These are phyloP conservation scores for Rhodocollybia butyracea DNA, from an alignment of 768 basidiomycete genomes.

Conservation along the genomic window DNA sequence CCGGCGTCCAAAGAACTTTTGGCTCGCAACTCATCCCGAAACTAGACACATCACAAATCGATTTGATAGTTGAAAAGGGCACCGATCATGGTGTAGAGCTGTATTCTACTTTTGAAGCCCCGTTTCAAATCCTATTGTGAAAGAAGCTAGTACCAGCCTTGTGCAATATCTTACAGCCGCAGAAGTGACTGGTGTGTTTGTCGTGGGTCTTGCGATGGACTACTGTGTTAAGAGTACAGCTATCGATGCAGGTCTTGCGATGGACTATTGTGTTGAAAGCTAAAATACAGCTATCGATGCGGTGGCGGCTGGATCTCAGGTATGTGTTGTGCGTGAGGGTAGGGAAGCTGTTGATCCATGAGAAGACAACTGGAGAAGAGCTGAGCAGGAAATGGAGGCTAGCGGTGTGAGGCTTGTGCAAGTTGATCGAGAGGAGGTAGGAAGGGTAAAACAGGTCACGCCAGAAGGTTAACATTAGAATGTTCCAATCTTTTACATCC, in stretches of 20 bases:
- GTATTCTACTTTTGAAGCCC: constrained; percentile 63
- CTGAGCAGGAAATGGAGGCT: constrained; percentile 12
- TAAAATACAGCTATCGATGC: constrained; percentile 46
- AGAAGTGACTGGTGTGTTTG: constrained; percentile 43
- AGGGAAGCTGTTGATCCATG: constrained; percentile 22
- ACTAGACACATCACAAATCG: constrained; percentile 26
- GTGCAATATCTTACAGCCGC: constrained; percentile 23
- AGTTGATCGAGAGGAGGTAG: constrained; percentile 2
- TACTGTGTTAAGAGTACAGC: constrained; percentile 56
- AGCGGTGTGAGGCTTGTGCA: constrained; percentile 13
- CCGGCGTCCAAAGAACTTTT: constrained; percentile 52
- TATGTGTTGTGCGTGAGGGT: constrained; percentile 19
- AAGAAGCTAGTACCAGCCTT: constrained; percentile 13
- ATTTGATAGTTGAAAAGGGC: constrained; percentile 28
- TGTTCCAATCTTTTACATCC: too few species aligned
- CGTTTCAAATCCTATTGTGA: constrained; percentile 26
- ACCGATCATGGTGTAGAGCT: constrained; percentile 53
- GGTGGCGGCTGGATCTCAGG: constrained; percentile 32
- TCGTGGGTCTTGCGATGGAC: constrained; percentile 64
- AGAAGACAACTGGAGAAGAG: constrained; percentile 12
- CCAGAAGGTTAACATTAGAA: too few species aligned
- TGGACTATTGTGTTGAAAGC: constrained; percentile 63
- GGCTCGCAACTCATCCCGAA: constrained; percentile 52
- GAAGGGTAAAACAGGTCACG: neutral
- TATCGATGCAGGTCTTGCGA: constrained; percentile 55